phyloP scores from a whole-genome alignment of 371 early-diverging fungal species.

The Mortierella polycephala region DNA sequence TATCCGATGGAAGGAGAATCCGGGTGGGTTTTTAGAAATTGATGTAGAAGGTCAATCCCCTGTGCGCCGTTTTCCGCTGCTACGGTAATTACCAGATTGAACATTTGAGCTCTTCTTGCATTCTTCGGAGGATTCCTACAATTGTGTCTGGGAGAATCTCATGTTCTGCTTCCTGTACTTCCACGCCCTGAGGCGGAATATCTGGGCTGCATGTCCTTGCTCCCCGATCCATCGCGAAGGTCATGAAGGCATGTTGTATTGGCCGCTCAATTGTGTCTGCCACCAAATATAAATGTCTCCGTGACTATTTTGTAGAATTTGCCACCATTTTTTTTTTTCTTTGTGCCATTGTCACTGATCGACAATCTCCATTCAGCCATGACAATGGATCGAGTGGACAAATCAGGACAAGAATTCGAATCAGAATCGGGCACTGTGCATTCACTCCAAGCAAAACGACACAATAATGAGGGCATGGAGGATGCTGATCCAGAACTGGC shows the following conservation, averaged over 20 bases:
- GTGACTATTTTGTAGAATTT: neutral
- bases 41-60: neutral
- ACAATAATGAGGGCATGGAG: too few relatives aligned
- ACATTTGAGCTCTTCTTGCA: constrained; percentile 55
- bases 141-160: constrained; percentile 45
- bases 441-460: neutral
- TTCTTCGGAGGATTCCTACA: constrained; percentile 44
- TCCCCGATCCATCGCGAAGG: constrained; percentile 17
- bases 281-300: neutral
- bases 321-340: constrained; percentile 20
- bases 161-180: neutral
- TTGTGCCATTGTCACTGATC: neutral
- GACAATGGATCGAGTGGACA: constrained; percentile 7
- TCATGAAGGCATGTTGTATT: constrained; percentile 12
- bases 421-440: too few relatives aligned
- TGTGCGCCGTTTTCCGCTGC: neutral
- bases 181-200: neutral
- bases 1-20: neutral
- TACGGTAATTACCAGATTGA: constrained; percentile 39
- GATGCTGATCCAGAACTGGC: constrained; percentile 8
- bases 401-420: neutral
- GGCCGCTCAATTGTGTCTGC: too few relatives aligned
- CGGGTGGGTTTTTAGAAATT: neutral
- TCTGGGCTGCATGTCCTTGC: neutral
- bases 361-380: constrained; percentile 10